Evolutionary conservation across 257 asterid species (phyloP).

Genomic region (Misopates orontium): DNA sequence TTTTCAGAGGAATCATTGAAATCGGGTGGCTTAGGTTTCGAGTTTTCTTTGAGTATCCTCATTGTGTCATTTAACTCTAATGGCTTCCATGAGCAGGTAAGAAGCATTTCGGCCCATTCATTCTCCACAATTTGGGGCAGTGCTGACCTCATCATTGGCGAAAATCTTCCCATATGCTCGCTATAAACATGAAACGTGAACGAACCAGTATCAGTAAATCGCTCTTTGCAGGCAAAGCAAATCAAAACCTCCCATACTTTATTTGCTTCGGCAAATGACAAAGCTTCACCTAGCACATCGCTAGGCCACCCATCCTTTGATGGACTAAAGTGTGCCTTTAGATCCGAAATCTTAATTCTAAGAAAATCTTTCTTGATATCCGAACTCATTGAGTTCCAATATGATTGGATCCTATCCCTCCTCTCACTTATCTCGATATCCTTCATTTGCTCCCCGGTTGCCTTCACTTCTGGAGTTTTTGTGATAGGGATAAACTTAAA

Average conservation of each 20-base stretch:
- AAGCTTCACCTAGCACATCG: conserved; percentile 58
- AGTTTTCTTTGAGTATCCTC: conserved; percentile 48
- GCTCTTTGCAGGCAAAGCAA: conserved; percentile 64
- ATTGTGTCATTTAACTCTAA: conserved; percentile 60
- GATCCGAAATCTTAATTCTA: conserved; percentile 57
- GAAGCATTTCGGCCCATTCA: conserved; percentile 89
- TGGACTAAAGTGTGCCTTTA: conserved; percentile 55
- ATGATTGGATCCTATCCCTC: no score
- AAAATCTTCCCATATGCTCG: no score
- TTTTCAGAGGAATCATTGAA: conserved; percentile 48
- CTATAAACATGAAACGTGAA: conserved; percentile 57
- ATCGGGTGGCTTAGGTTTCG: conserved; percentile 43
- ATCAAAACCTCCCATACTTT: conserved; percentile 56
- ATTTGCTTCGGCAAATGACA: conserved; percentile 51
- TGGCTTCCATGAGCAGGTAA: conserved; percentile 83
- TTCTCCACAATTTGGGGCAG: conserved; percentile 73
- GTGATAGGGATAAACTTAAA: conserved; percentile 70
- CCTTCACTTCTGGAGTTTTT: conserved; percentile 65
- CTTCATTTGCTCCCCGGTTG: conserved; percentile 75
- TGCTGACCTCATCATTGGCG: conserved; percentile 69
- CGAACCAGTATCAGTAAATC: conserved; percentile 45
- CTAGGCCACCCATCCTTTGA: no score
- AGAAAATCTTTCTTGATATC: no score
- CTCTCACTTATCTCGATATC: no score
- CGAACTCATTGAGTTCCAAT: no score